Conservation (phyloP, 2,329 filamentous ascomycete species). For the Aureobasidium sp. region DNA sequence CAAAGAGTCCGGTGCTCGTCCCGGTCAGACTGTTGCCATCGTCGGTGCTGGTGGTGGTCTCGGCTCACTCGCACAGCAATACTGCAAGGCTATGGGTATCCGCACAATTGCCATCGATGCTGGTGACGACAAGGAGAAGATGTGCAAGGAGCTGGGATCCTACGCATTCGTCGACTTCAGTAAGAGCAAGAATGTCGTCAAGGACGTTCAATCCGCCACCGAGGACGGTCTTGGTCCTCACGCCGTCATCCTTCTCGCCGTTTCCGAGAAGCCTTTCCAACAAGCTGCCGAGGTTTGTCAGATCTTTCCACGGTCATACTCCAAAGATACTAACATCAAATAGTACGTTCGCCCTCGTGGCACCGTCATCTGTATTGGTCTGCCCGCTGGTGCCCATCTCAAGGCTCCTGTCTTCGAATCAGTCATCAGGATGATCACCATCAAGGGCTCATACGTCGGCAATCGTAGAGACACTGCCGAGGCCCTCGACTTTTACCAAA, state of each 20-base stretch:
- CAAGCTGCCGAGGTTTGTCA: conserved; percentile 61
- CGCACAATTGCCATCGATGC: conserved; percentile 74
- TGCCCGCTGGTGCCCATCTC: conserved; percentile 73
- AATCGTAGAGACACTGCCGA: conserved; percentile 83
- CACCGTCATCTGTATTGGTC: conserved; percentile 78
- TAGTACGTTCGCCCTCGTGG: conserved; percentile 77
- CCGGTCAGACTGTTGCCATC: conserved; percentile 74
- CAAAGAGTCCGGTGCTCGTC: conserved; percentile 69
- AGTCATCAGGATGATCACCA: conserved; percentile 82
- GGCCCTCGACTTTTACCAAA: conserved; percentile 81
- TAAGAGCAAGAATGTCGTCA: conserved; percentile 67
- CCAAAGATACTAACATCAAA: conserved; percentile 4
- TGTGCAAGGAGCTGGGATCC: conserved; percentile 65
- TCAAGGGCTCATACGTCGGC: conserved; percentile 90
- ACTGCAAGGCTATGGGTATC: conserved; percentile 85
- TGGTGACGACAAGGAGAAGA: conserved; percentile 70
- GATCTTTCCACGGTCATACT: background rate
- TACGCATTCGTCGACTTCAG: conserved; percentile 72
- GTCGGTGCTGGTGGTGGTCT: conserved; percentile 82
- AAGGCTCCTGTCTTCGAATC: conserved; percentile 82
- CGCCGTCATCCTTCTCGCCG: conserved; percentile 79
- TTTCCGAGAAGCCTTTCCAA: conserved; percentile 87
- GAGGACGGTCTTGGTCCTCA: conserved; percentile 77
- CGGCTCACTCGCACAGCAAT: conserved; percentile 73
- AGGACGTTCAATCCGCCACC: conserved; percentile 75